Evolutionary conservation across 768 basidiomycete species (phyloP).

Genomic region (Lentinula lateritia): DNA sequence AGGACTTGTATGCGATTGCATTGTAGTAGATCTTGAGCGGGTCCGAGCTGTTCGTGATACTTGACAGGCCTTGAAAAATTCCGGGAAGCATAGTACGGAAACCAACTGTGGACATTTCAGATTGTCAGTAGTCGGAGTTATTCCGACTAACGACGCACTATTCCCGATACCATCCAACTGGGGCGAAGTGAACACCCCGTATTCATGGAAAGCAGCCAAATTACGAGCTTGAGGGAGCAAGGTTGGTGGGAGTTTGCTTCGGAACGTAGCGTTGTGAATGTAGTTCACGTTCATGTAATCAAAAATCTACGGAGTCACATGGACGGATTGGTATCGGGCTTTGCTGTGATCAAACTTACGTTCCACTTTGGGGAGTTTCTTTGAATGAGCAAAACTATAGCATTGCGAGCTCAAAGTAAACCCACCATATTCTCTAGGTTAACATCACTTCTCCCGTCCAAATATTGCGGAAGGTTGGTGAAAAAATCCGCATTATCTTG

Average conservation of each 20-base stretch:
- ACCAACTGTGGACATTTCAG: slow-evolving; percentile 41
- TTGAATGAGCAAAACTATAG: background rate
- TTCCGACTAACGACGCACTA: slow-evolving; percentile 29
- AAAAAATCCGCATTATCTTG: slow-evolving; percentile 44
- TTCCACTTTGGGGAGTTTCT: slow-evolving; percentile 27
- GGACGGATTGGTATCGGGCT: background rate
- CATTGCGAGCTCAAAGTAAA: background rate
- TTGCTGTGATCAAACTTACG: slow-evolving; percentile 16
- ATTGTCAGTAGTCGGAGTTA: background rate
- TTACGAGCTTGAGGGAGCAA: slow-evolving; percentile 50
- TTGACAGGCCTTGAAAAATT: slow-evolving; percentile 47
- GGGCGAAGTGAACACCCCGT: slow-evolving; percentile 55
- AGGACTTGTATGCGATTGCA: slow-evolving; percentile 72
- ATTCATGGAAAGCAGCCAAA: slow-evolving; percentile 72
- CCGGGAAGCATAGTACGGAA: slow-evolving; percentile 59
- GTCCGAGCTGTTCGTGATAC: slow-evolving; percentile 43
- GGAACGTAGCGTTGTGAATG: slow-evolving; percentile 60
- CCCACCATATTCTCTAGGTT: slow-evolving; percentile 56
- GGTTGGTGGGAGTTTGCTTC: slow-evolving; percentile 35
- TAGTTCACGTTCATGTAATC: slow-evolving; percentile 71
- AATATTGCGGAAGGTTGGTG: slow-evolving; percentile 38
- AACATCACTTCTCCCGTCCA: slow-evolving; percentile 45
- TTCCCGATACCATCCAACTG: slow-evolving; percentile 59
- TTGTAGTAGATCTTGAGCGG: slow-evolving; percentile 55
- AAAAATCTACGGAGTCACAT: slow-evolving; percentile 38